These are phyloP conservation scores for Tricholoma saponaceum DNA, from an alignment of 768 basidiomycete species.

Conservation along the genomic window DNA sequence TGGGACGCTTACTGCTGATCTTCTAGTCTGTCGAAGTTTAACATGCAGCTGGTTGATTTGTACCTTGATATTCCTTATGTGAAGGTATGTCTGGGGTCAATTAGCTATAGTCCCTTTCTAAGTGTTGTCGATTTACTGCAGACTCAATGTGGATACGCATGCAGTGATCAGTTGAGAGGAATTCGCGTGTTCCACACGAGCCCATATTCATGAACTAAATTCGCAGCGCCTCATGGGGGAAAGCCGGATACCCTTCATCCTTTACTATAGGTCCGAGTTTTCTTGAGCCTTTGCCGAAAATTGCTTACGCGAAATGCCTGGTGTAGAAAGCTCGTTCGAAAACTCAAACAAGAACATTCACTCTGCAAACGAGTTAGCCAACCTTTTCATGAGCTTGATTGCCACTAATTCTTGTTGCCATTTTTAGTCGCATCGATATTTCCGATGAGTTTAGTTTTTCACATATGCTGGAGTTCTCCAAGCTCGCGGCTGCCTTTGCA, in stretches of 20 bases:
- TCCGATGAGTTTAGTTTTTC: constrained; percentile 86
- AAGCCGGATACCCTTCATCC: constrained; percentile 80
- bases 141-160: constrained; percentile 92
- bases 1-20: constrained; percentile 8
- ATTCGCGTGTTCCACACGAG: constrained; percentile 23
- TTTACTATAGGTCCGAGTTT: constrained; percentile 71
- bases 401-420: constrained; percentile 12
- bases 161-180: constrained; percentile 79
- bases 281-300: constrained; percentile 12
- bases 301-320: constrained; percentile 11
- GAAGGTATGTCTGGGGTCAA: constrained; percentile 31
- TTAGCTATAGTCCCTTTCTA: constrained; percentile 6
- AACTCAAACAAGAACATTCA: constrained; percentile 87
- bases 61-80: constrained; percentile 86
- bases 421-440: constrained; percentile 70
- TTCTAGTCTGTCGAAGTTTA: constrained; percentile 71
- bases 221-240: constrained; percentile 70
- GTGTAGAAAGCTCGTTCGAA: constrained; percentile 61
- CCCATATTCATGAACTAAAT: constrained; percentile 23
- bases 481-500: constrained; percentile 75
- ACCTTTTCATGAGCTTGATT: constrained; percentile 5
- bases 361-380: constrained; percentile 70
- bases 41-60: constrained; percentile 68
- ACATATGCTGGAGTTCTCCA: constrained; percentile 89
- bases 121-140: constrained; percentile 24